Conservation (phyloP, 2,329 filamentous ascomycete genomes). For the Trichoderma lentiforme region DNA sequence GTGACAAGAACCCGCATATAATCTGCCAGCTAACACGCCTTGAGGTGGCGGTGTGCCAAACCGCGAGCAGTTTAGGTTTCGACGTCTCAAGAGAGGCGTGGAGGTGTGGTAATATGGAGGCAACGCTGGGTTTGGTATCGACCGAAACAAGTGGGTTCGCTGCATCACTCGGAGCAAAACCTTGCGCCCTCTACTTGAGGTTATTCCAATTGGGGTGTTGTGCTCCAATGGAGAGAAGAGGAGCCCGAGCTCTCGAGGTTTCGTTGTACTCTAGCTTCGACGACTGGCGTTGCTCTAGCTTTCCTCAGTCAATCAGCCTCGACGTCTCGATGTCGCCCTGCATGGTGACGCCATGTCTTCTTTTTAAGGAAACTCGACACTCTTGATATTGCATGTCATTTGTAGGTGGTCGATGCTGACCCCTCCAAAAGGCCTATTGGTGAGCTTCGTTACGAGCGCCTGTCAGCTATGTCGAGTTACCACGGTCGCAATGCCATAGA, state of each 20-base stretch:
- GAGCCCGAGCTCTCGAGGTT: neutral
- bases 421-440: neutral
- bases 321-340: neutral
- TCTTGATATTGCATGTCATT: neutral
- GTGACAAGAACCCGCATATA: neutral
- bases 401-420: neutral
- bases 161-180: neutral
- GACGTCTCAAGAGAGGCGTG: neutral
- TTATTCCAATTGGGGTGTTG: neutral
- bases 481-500: neutral
- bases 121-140: neutral
- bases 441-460: neutral
- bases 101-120: neutral
- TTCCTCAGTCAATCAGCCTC: neutral
- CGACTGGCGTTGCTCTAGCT: neutral
- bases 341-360: slow-evolving; percentile 15
- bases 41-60: neutral
- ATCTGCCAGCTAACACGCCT: neutral
- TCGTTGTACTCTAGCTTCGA: neutral
- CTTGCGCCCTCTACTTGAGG: neutral
- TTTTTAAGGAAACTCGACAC: neutral
- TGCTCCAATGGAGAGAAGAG: neutral
- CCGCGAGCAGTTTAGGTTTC: neutral
- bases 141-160: neutral
- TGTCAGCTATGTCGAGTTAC: neutral